phyloP scores from a whole-genome alignment of 148 eudicot genomes.

The Linanthus parryae region DNA sequence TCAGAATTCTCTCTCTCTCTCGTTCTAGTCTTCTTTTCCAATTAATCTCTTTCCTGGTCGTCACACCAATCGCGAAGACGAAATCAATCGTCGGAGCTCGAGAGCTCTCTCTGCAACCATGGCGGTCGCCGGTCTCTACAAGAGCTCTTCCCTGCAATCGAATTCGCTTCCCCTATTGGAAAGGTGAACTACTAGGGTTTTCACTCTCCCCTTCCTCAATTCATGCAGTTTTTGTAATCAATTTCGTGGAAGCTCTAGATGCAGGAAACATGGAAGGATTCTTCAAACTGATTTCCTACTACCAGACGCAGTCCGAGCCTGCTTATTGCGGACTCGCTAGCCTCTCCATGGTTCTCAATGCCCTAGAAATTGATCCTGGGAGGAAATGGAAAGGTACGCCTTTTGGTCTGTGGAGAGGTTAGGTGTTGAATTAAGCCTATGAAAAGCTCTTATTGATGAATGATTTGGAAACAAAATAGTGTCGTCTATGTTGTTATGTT shows the following conservation, averaged over 20 bases:
- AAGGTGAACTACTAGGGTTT: constrained; percentile 21
- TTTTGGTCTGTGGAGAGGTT: too few species aligned
- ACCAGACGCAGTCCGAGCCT: not conserved
- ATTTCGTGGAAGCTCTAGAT: not conserved
- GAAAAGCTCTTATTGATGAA: too few species aligned
- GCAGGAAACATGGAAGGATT: not conserved
- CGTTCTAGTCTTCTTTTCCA: too few species aligned
- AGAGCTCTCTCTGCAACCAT: not conserved
- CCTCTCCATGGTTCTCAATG: not conserved
- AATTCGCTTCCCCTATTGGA: constrained; percentile 40
- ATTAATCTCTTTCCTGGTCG: too few species aligned
- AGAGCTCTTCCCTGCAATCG: constrained; percentile 44
- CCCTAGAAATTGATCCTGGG: not conserved
- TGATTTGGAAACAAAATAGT: too few species aligned
- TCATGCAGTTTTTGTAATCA: too few species aligned
- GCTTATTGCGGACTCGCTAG: not conserved
- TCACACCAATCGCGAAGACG: too few species aligned
- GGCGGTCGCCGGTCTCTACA: constrained; percentile 39
- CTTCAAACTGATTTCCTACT: not conserved
- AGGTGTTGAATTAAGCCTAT: too few species aligned
- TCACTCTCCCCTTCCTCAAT: not conserved
- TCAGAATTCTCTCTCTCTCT: too few species aligned
- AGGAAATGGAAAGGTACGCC: not conserved
- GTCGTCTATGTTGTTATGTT: too few species aligned
- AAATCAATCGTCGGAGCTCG: too few species aligned